Evolutionary conservation across 805 yeast genomes (phyloP).

Genomic region (Yamadazyma laniorum): DNA sequence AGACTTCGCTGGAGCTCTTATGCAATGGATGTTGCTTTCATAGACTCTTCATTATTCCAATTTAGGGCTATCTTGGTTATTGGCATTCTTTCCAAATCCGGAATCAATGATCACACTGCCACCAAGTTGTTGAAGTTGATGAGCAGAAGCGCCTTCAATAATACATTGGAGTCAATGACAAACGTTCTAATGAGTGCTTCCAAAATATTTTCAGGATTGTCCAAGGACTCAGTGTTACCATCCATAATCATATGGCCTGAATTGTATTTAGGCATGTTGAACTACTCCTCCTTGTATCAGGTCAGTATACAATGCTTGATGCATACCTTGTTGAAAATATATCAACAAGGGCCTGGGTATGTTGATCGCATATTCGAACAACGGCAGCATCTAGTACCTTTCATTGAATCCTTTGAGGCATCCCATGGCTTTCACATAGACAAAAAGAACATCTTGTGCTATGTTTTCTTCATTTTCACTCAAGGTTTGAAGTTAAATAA

Average conservation of each 20-base stretch:
- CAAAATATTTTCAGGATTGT: conserved; percentile 48
- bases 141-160: conserved; percentile 20
- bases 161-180: conserved; percentile 30
- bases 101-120: conserved; percentile 56
- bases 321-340: conserved; percentile 24
- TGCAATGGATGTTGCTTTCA: conserved; percentile 62
- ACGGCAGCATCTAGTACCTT: conserved; percentile 39
- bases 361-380: conserved; percentile 27
- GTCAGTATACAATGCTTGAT: conserved; percentile 31
- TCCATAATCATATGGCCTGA: conserved; percentile 51
- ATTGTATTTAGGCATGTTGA: conserved; percentile 29
- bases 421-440: conserved; percentile 38
- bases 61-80: conserved; percentile 65
- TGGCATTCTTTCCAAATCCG: conserved; percentile 64
- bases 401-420: conserved; percentile 44
- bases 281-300: conserved; percentile 30
- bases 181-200: conserved; percentile 39
- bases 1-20: conserved; percentile 63
- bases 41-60: conserved; percentile 56
- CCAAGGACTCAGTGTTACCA: conserved; percentile 43
- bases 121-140: conserved; percentile 29
- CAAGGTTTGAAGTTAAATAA: conserved; percentile 62
- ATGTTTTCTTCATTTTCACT: conserved; percentile 46
- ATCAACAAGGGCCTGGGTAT: conserved; percentile 22
- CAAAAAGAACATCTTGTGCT: conserved; percentile 49